Evolutionary conservation across 148 eudicot genomes (phyloP).

Genomic region (Cornus suecica): DNA sequence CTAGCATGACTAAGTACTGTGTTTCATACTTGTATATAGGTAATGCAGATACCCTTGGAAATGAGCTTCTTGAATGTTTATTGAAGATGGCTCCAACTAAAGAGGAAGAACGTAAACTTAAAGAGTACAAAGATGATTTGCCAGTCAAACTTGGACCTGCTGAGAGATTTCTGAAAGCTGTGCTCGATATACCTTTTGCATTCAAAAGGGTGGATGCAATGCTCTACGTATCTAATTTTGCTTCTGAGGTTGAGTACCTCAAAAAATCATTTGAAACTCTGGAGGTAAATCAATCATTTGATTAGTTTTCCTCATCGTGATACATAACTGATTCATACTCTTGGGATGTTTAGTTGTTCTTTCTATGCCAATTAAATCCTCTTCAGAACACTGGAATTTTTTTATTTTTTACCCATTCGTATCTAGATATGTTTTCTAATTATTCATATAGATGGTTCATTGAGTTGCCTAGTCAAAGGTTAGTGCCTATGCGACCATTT

Average conservation of each 20-base stretch:
- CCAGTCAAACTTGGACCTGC: slow-evolving; percentile 93
- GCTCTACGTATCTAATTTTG: slow-evolving; percentile 86
- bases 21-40: slow-evolving; percentile 40
- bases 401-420: background rate
- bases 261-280: slow-evolving; percentile 79
- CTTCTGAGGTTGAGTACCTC: slow-evolving; percentile 81
- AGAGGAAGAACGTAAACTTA: slow-evolving; percentile 87
- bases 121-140: slow-evolving; percentile 81
- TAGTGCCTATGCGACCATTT: background rate
- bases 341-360: no score
- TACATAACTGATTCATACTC: background rate
- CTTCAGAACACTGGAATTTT: no score
- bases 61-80: slow-evolving; percentile 90
- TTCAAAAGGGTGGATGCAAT: slow-evolving; percentile 82
- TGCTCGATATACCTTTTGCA: slow-evolving; percentile 83
- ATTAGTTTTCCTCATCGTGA: background rate
- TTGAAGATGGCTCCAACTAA: slow-evolving; percentile 92
- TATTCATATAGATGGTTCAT: no score
- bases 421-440: no score
- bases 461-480: background rate
- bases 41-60: slow-evolving; percentile 74
- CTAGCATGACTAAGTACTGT: background rate
- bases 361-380: no score
- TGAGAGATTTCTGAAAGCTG: slow-evolving; percentile 85
- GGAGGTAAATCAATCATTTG: slow-evolving; percentile 53